Evolutionary conservation across 208 protist species (phyloP).

Genomic region (Trypanosoma boissoni): DNA sequence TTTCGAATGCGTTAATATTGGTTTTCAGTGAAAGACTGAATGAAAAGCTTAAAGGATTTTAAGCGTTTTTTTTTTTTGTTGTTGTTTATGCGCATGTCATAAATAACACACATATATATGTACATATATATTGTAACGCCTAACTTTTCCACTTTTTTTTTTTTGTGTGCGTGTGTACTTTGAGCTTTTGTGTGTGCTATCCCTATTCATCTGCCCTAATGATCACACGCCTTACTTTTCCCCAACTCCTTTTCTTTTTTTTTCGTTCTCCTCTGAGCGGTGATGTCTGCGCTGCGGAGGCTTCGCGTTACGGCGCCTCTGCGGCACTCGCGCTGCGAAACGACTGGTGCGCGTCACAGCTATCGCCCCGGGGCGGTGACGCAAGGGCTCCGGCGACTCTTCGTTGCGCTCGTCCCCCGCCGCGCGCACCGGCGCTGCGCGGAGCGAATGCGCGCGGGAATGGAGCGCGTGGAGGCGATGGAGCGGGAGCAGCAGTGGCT

Average conservation of each 20-base stretch:
- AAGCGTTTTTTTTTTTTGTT: background rate
- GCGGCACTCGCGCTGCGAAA: slow-evolving; percentile 14
- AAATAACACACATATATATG: background rate
- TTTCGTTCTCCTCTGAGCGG: background rate
- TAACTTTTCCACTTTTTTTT: background rate
- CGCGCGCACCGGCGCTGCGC: slow-evolving; percentile 38
- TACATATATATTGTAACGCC: background rate
- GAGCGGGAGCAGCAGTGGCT: slow-evolving; percentile 77
- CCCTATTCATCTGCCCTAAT: background rate
- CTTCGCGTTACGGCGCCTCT: background rate
- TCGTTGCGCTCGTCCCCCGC: slow-evolving; percentile 33
- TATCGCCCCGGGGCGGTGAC: slow-evolving; percentile 63
- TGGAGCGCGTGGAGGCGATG: slow-evolving; percentile 56
- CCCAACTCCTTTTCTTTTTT: background rate
- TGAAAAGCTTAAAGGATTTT: slow-evolving; percentile 27
- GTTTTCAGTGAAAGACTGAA: too few species aligned
- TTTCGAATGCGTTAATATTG: too few species aligned
- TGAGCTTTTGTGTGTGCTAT: background rate
- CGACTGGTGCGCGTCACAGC: slow-evolving; percentile 64
- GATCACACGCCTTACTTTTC: background rate
- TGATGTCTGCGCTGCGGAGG: slow-evolving; percentile 6
- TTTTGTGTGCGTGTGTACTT: background rate
- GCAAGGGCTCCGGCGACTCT: slow-evolving; percentile 35
- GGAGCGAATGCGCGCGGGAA: slow-evolving; percentile 43
- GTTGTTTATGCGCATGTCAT: slow-evolving; percentile 6